phyloP scores from a whole-genome alignment of 2,329 filamentous ascomycete species.

The Hirsutella minnesotensis region DNA sequence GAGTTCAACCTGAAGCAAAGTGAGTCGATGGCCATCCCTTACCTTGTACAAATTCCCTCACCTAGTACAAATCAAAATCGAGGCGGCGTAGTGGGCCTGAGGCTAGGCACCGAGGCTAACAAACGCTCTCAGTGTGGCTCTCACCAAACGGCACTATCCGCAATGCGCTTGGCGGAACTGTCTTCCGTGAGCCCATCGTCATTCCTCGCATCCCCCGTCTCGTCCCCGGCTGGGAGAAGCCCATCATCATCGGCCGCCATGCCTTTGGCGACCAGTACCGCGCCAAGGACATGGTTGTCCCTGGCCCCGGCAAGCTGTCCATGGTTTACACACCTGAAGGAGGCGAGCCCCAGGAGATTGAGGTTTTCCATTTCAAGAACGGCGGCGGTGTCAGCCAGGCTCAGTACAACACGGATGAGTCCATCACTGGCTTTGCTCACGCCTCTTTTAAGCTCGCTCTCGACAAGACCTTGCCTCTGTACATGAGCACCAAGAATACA shows the following conservation, averaged over 20 bases:
- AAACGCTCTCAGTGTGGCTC: slow-evolving; percentile 73
- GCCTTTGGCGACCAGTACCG: slow-evolving; percentile 98
- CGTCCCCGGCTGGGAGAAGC: slow-evolving; percentile 95
- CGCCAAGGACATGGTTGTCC: slow-evolving; percentile 80
- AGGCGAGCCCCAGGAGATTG: slow-evolving; percentile 70
- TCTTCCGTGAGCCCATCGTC: slow-evolving; percentile 98
- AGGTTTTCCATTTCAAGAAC: slow-evolving; percentile 82
- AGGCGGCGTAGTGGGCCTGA: too few species aligned
- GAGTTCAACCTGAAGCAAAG: slow-evolving; percentile 99
- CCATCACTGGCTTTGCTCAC: slow-evolving; percentile 88
- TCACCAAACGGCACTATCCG: slow-evolving; percentile 88
- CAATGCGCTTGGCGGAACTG: slow-evolving; percentile 74
- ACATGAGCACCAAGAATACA: slow-evolving; percentile 99
- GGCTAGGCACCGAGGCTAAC: slow-evolving; percentile 1
- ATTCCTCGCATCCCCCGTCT: slow-evolving; percentile 87
- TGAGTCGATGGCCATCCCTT: too few species aligned
- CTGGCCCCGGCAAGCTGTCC: slow-evolving; percentile 75
- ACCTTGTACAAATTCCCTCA: too few species aligned
- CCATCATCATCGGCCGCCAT: slow-evolving; percentile 97
- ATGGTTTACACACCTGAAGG: slow-evolving; percentile 89
- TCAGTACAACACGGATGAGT: slow-evolving; percentile 97
- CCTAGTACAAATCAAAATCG: too few species aligned
- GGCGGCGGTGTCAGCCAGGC: slow-evolving; percentile 84
- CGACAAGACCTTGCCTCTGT: slow-evolving; percentile 78
- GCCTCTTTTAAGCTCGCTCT: slow-evolving; percentile 93